These are phyloP conservation scores for Cutaneotrichosporon curvatum DNA, from an alignment of 1,284 basidiomycete species.

Conservation along the genomic window DNA sequence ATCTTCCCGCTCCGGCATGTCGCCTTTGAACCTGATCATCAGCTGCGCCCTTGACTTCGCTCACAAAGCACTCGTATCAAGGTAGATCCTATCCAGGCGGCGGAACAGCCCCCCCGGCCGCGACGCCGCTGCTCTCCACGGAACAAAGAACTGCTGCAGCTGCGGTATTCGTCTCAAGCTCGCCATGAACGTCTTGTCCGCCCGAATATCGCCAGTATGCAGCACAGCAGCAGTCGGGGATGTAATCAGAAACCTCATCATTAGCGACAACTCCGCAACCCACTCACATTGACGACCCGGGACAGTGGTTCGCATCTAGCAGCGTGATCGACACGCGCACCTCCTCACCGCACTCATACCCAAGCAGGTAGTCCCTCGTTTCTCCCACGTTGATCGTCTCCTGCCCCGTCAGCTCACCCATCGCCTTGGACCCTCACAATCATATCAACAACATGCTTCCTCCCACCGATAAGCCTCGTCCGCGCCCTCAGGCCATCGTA, in stretches of 20 bases:
- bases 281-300: slow-evolving; percentile 78
- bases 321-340: slow-evolving; percentile 63
- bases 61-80: slow-evolving; percentile 59
- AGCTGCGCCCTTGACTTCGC: no score
- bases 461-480: not conserved
- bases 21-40: slow-evolving; percentile 51
- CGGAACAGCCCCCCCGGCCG: not conserved
- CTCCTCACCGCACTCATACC: slow-evolving; percentile 44
- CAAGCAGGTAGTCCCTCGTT: slow-evolving; percentile 59
- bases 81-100: slow-evolving; percentile 66
- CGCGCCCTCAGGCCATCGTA: slow-evolving; percentile 1
- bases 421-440: slow-evolving; percentile 19
- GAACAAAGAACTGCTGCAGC: slow-evolving; percentile 61
- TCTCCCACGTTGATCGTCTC: slow-evolving; percentile 28
- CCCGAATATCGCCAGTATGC: slow-evolving; percentile 87
- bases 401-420: slow-evolving; percentile 8
- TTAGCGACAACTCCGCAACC: not conserved
- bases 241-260: slow-evolving; percentile 76
- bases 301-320: slow-evolving; percentile 89
- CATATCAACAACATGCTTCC: slow-evolving; percentile 32
- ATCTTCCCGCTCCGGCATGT: slow-evolving; percentile 63
- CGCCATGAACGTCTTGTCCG: slow-evolving; percentile 70
- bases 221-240: slow-evolving; percentile 64
- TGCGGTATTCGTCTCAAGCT: slow-evolving; percentile 60
- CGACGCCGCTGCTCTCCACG: slow-evolving; percentile 1